These are phyloP conservation scores for Neocatenulostroma microsporum DNA, from an alignment of 2,329 filamentous ascomycete species.

Conservation along the genomic window DNA sequence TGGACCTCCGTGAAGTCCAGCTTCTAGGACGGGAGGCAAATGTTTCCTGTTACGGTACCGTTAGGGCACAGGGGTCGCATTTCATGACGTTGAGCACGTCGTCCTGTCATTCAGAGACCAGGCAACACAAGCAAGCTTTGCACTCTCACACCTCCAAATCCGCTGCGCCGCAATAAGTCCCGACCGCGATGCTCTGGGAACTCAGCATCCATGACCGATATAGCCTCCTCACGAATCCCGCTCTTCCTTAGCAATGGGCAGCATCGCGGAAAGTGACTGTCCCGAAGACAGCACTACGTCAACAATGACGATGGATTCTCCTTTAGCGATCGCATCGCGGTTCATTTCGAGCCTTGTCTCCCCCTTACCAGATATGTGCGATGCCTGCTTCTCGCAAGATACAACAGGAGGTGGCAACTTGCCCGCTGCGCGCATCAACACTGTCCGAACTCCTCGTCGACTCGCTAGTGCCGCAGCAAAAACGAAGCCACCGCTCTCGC, in stretches of 20 bases:
- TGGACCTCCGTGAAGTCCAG: too few species aligned
- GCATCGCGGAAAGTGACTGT: constrained; percentile 44
- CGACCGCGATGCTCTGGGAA: constrained; percentile 50
- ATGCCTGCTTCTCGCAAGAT: constrained; percentile 42
- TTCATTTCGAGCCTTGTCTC: constrained; percentile 46
- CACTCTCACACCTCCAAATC: constrained; percentile 45
- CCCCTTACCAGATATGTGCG: constrained; percentile 47
- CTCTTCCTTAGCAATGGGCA: constrained; percentile 42
- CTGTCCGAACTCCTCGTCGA: constrained; percentile 37
- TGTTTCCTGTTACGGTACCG: too few species aligned
- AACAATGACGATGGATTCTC: constrained; percentile 46
- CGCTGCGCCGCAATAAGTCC: constrained; percentile 36
- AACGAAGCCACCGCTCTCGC: constrained; percentile 52
- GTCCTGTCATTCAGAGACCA: too few species aligned
- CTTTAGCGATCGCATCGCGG: constrained; percentile 33
- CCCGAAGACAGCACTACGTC: constrained; percentile 55
- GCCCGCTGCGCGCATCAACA: constrained; percentile 47
- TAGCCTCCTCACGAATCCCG: constrained; percentile 34
- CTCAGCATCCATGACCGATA: constrained; percentile 50
- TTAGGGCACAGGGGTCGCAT: too few species aligned
- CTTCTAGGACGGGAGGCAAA: too few species aligned
- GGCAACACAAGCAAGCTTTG: constrained; percentile 51
- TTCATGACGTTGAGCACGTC: too few species aligned
- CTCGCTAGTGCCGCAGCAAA: constrained; percentile 47
- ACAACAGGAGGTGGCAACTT: constrained; percentile 53